A percentile compares a stretch with the other conserved stretches of the same genome.
Conservation (phyloP, 257 asterid genomes). For the Gentiana macrophylla region DNA sequence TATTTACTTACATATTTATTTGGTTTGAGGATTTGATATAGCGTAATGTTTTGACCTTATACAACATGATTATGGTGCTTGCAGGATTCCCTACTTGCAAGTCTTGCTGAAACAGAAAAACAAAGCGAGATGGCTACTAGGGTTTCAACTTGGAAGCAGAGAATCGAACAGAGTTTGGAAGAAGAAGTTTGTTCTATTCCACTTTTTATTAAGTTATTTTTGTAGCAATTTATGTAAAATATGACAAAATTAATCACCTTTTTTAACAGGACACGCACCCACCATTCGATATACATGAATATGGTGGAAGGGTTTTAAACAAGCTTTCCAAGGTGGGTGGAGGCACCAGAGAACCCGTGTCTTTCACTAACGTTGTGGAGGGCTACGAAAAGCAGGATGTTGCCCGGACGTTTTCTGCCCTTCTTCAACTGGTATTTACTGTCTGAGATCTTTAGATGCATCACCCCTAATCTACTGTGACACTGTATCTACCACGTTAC, state of each 20-base stretch:
- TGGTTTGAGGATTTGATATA: no score
- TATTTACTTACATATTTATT: no score
- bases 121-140: conserved; percentile 80
- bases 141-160: conserved; percentile 88
- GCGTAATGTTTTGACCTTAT: not conserved
- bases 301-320: conserved; percentile 61
- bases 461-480: no score
- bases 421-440: conserved; percentile 69
- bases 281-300: conserved; percentile 85
- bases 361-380: conserved; percentile 61
- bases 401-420: conserved; percentile 93
- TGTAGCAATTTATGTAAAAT: no score
- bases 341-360: conserved; percentile 26
- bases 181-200: conserved; percentile 53
- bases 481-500: no score
- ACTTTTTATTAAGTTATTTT: not conserved
- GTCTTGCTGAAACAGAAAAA: conserved; percentile 70
- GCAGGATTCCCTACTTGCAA: conserved; percentile 82
- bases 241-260: not conserved
- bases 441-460: no score
- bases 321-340: conserved; percentile 42
- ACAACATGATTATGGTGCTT: conserved; percentile 6
- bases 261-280: conserved; percentile 64
- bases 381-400: conserved; percentile 86
- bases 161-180: conserved; percentile 75